phyloP scores from a whole-genome alignment of 2,329 filamentous ascomycete species.

The Colletotrichum tamarilloi region DNA sequence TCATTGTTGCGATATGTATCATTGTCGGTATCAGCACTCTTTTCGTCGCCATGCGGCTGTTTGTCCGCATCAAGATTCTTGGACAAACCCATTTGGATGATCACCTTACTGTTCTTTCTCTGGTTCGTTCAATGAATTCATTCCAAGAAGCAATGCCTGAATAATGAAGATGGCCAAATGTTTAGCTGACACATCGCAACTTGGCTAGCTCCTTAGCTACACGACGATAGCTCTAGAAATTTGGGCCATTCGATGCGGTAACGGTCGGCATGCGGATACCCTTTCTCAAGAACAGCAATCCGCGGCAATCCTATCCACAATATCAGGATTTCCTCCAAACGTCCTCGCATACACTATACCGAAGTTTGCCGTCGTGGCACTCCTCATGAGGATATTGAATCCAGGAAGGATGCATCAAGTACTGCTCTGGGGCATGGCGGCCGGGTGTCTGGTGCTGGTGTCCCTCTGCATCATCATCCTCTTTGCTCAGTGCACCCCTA shows the following conservation, averaged over 20 bases:
- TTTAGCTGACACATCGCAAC: not conserved
- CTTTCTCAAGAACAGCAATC: slow-evolving; percentile 3
- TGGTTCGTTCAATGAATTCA: not conserved
- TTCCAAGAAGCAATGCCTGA: too few species aligned
- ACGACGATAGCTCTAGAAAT: slow-evolving; percentile 12
- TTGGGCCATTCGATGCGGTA: slow-evolving; percentile 1
- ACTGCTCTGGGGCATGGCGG: slow-evolving; percentile 41
- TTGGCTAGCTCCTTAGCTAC: slow-evolving; percentile 4
- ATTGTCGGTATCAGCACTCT: slow-evolving; percentile 10
- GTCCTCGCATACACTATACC: slow-evolving; percentile 43
- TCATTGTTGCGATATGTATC: not conserved
- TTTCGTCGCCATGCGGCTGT: not conserved
- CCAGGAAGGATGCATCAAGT: slow-evolving; percentile 37
- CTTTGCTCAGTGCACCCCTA: slow-evolving; percentile 41
- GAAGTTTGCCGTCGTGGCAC: slow-evolving; percentile 42
- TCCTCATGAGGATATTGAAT: slow-evolving; percentile 41
- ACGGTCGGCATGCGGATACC: slow-evolving; percentile 2
- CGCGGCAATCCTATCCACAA: slow-evolving; percentile 38
- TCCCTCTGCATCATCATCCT: slow-evolving; percentile 38
- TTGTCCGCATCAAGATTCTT: slow-evolving; percentile 8
- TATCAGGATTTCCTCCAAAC: slow-evolving; percentile 41
- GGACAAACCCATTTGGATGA: slow-evolving; percentile 7
- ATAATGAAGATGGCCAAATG: too few species aligned
- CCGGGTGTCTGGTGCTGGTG: slow-evolving; percentile 34
- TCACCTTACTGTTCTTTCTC: not conserved